A percentile compares a stretch with the other conserved stretches of the same genome.
These are phyloP conservation scores for Ganoderma resinaceum DNA, from an alignment of 1,284 basidiomycete species.

Conservation along the genomic window DNA sequence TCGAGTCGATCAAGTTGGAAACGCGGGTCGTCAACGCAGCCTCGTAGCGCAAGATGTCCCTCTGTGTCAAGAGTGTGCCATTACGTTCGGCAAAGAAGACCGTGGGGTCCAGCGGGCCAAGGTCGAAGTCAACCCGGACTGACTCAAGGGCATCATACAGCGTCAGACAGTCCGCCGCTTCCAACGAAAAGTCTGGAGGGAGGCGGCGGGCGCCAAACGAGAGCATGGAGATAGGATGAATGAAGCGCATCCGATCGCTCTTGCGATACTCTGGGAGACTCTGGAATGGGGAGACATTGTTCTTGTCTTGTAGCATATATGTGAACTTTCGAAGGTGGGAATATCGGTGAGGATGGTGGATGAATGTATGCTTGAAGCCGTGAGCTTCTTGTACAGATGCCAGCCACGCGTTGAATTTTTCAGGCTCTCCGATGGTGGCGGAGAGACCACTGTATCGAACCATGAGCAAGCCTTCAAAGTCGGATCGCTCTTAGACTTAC, in stretches of 20 bases:
- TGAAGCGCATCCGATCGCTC: constrained; percentile 52
- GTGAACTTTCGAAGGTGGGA: constrained; percentile 74
- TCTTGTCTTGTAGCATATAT: constrained; percentile 48
- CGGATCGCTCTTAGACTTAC: constrained; percentile 44
- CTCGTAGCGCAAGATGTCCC: constrained; percentile 68
- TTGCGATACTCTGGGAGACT: constrained; percentile 47
- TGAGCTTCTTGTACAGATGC: constrained; percentile 63
- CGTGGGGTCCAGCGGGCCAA: constrained; percentile 50
- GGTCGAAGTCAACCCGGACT: constrained; percentile 34
- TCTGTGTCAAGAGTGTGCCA: constrained; percentile 54
- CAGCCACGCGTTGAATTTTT: constrained; percentile 71
- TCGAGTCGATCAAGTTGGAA: constrained; percentile 44
- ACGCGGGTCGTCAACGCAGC: constrained; percentile 55
- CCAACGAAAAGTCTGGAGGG: constrained; percentile 68
- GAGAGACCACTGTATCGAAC: constrained; percentile 60
- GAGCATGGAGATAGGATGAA: constrained; percentile 68
- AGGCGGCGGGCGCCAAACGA: constrained; percentile 40
- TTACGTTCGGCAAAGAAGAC: constrained; percentile 49
- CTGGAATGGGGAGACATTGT: constrained; percentile 41
- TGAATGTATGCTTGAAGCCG: constrained; percentile 61
- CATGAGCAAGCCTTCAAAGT: neutral
- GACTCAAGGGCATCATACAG: constrained; percentile 54
- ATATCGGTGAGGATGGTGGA: constrained; percentile 71
- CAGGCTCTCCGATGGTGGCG: constrained; percentile 71
- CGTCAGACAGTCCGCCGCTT: constrained; percentile 60